Evolutionary conservation across 2,329 filamentous ascomycete species (phyloP).

Genomic region (Proliferodiscus dingleyae): DNA sequence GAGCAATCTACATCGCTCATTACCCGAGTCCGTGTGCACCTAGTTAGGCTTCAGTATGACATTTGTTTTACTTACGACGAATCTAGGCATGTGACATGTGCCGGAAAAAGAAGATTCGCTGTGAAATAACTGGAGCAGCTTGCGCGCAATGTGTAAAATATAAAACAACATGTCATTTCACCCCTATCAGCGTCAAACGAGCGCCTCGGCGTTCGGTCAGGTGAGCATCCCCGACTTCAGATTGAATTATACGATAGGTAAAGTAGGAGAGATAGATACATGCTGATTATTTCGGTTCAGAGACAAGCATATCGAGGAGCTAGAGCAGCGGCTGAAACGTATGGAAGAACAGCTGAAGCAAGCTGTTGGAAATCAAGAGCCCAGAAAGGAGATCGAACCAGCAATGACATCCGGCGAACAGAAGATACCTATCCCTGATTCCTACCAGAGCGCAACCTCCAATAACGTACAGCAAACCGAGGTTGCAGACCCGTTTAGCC

Average conservation of each 20-base stretch:
- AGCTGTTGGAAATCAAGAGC: slow-evolving; percentile 3
- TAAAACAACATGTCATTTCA: slow-evolving; percentile 28
- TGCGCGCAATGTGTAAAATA: slow-evolving; percentile 28
- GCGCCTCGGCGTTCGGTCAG: slow-evolving; percentile 21
- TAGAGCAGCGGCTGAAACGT: slow-evolving; percentile 17
- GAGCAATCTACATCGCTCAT: slow-evolving; percentile 4
- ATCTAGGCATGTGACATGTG: slow-evolving; percentile 28
- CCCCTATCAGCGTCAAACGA: slow-evolving; percentile 24
- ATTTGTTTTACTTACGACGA: slow-evolving; percentile 1
- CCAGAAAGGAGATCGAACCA: neutral
- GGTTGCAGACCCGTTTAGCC: neutral
- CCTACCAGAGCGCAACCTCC: neutral
- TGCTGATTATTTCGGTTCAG: slow-evolving; percentile 7
- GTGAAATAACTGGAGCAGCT: slow-evolving; percentile 20
- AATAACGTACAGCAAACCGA: neutral
- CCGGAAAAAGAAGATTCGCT: slow-evolving; percentile 31
- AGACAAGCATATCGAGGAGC: slow-evolving; percentile 14
- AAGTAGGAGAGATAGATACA: neutral
- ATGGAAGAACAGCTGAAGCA: slow-evolving; percentile 18
- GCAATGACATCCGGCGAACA: neutral
- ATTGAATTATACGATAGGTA: neutral
- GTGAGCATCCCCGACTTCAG: slow-evolving; percentile 15
- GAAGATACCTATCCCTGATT: slow-evolving; percentile 1
- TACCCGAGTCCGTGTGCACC: slow-evolving; percentile 10
- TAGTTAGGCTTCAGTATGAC: neutral